These are phyloP conservation scores for Stemphylium beticola DNA, from an alignment of 2,329 filamentous ascomycete genomes.

Conservation along the genomic window DNA sequence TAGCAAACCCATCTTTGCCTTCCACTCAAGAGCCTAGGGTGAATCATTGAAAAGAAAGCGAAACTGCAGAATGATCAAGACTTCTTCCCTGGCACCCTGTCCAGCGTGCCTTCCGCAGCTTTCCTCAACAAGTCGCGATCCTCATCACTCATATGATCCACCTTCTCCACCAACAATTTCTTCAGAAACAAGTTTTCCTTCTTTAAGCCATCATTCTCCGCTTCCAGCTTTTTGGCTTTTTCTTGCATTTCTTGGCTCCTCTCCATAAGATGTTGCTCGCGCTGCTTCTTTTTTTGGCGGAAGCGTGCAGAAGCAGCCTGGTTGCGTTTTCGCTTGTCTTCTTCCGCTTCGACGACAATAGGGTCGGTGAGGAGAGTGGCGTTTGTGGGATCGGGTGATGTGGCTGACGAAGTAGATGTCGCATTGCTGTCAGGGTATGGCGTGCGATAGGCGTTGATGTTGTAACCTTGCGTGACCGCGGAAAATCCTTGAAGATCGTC, in stretches of 20 bases:
- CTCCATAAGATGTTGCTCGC: slow-evolving; percentile 74
- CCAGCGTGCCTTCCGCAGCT: slow-evolving; percentile 28
- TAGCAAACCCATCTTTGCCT: neutral
- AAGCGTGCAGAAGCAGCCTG: slow-evolving; percentile 88
- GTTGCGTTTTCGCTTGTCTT: slow-evolving; percentile 88
- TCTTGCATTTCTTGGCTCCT: slow-evolving; percentile 73
- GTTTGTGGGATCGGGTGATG: slow-evolving; percentile 28
- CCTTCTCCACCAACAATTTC: slow-evolving; percentile 46
- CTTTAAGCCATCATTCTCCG: slow-evolving; percentile 42
- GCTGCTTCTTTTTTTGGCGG: slow-evolving; percentile 95
- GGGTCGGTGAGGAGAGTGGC: slow-evolving; percentile 27
- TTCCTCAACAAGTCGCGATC: slow-evolving; percentile 38
- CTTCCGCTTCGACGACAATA: slow-evolving; percentile 65
- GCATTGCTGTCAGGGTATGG: slow-evolving; percentile 45
- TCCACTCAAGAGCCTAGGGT: neutral
- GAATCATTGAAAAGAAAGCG: neutral
- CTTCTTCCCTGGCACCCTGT: neutral
- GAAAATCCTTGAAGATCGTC: slow-evolving; percentile 43
- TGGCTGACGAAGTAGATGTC: slow-evolving; percentile 34
- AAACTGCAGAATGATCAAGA: neutral
- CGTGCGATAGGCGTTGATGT: slow-evolving; percentile 33
- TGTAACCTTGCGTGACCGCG: slow-evolving; percentile 32
- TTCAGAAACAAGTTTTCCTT: slow-evolving; percentile 52
- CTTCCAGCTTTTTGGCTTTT: slow-evolving; percentile 75
- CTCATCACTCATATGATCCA: slow-evolving; percentile 48